A percentile compares a stretch with the other conserved stretches of the same genome.
Evolutionary conservation across 2,329 filamentous ascomycete genomes (phyloP).

Genomic region (Exophiala lecanii-corni): DNA sequence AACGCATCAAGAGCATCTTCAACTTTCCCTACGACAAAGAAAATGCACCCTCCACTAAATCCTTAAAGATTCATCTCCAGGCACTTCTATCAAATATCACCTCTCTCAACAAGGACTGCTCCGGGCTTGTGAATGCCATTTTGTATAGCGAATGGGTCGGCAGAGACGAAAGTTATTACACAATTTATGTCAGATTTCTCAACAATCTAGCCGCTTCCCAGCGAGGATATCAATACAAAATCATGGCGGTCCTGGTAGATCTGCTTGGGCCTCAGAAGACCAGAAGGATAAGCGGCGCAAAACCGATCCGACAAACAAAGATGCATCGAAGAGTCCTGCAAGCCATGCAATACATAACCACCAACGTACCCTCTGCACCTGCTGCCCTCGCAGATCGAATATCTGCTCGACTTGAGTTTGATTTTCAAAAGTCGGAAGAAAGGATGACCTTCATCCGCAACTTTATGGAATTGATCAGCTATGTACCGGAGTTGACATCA

Average conservation of each 20-base stretch:
- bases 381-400: constrained; percentile 65
- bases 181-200: constrained; percentile 53
- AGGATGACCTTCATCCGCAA: constrained; percentile 88
- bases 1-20: constrained; percentile 52
- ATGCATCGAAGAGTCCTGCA: constrained; percentile 73
- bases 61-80: constrained; percentile 55
- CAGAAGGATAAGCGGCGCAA: constrained; percentile 51
- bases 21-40: constrained; percentile 42
- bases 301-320: constrained; percentile 55
- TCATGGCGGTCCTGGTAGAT: constrained; percentile 75
- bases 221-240: constrained; percentile 67
- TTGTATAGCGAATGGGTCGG: constrained; percentile 59
- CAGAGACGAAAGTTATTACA: constrained; percentile 56
- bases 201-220: constrained; percentile 73
- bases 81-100: constrained; percentile 56
- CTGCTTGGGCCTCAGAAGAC: constrained; percentile 62
- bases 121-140: constrained; percentile 54
- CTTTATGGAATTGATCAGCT: constrained; percentile 69
- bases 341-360: constrained; percentile 69
- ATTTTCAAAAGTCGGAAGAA: constrained; percentile 69
- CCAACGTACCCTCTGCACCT: constrained; percentile 75
- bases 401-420: constrained; percentile 66
- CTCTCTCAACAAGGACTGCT: constrained; percentile 52
- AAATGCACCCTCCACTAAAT: constrained; percentile 48
- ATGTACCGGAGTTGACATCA: constrained; percentile 70